Base-by-base conservation (phyloP, 129 eudicot species). In the carrot (Daucus carota) region DNA sequence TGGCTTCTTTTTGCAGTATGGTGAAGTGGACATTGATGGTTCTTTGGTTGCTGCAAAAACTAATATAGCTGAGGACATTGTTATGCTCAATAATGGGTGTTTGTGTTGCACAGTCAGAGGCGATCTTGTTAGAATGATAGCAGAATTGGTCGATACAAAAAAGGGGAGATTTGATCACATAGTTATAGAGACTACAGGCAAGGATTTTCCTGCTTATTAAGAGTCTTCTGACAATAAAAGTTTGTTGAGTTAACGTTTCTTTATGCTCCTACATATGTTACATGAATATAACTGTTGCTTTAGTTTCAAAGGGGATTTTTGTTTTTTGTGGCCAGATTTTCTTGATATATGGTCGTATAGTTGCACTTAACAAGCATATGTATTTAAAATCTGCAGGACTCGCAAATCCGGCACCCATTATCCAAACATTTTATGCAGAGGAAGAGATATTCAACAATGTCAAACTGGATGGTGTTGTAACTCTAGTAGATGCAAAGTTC, bases 1-100 rank as follows among this genome's bases (percentile, higher is more conserved):
- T 69, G 20, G 72, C 38, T 63, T 82, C 43, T 38, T 75, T 80
- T 86, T 80, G 79, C 88, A 94, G 99, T 94, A 77, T 71, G 99
- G 99, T 73, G 99, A 94, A 85, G 97, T 94, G 69, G 99, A 91
- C 81, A 94, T 94, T 62, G 99, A 94, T 83, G 99, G 99, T 26
- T 94, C 99, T 15, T 87, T 94, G 76, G 99, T 94, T 79, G 99
- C 97, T 80, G 97, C 97, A 54, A 91, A 94, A 81, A 74, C 99
- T 79, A 85, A 85, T 79, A 94, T 93, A 54, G 94, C 92, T 77
- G 99, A 94, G 81, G 99, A 94, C 79, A 94, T 94, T 75, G 72
- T 94, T 18, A 94, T 94, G 99, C 96, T 94, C 71, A 94, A 94
- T 74, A 94, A 94, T 74, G 99, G 99, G 42, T 94, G 99, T 78